A percentile compares a stretch with the other conserved stretches of the same genome.
Evolutionary conservation across 306 rosid species (phyloP).

Genomic region (Crotalaria pallida): DNA sequence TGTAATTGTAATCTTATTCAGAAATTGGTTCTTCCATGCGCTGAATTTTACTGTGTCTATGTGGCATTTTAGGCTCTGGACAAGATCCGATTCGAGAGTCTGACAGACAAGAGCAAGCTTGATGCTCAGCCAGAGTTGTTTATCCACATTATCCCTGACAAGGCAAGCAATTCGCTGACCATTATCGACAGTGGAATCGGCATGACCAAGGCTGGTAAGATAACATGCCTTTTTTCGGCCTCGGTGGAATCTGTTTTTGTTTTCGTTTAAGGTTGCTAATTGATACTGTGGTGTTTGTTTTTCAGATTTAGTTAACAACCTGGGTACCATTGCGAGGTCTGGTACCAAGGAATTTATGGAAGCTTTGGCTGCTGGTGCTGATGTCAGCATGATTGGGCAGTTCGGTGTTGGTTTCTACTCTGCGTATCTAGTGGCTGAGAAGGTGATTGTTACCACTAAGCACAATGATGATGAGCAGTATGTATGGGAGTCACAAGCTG

Average conservation of each 20-base stretch:
- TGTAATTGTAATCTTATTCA: background rate
- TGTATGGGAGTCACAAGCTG: conserved; percentile 90
- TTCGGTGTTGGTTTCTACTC: conserved; percentile 93
- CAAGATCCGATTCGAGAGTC: conserved; percentile 70
- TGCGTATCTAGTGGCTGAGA: conserved; percentile 82
- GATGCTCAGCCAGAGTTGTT: conserved; percentile 73
- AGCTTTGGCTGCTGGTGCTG: conserved; percentile 89
- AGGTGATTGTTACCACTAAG: conserved; percentile 69
- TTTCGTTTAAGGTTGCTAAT: background rate
- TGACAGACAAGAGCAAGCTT: conserved; percentile 93
- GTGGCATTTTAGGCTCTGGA: conserved; percentile 51
- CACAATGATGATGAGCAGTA: conserved; percentile 91
- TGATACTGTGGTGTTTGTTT: background rate
- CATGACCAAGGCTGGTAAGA: conserved; percentile 91
- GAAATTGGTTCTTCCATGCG: too few species aligned
- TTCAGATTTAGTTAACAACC: conserved; percentile 84
- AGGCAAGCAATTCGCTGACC: conserved; percentile 52
- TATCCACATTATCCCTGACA: conserved; percentile 82
- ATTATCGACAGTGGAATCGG: conserved; percentile 87
- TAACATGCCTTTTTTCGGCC: fast-evolving
- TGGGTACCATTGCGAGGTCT: conserved; percentile 86
- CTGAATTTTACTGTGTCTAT: background rate
- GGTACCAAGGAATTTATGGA: conserved; percentile 97
- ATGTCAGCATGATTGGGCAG: conserved; percentile 93
- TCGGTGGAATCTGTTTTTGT: background rate